Percentiles rank a stretch among this genome's conserved stretches.
phyloP scores from a whole-genome alignment of 2,329 filamentous ascomycete genomes.

The Claviceps spartinae region DNA sequence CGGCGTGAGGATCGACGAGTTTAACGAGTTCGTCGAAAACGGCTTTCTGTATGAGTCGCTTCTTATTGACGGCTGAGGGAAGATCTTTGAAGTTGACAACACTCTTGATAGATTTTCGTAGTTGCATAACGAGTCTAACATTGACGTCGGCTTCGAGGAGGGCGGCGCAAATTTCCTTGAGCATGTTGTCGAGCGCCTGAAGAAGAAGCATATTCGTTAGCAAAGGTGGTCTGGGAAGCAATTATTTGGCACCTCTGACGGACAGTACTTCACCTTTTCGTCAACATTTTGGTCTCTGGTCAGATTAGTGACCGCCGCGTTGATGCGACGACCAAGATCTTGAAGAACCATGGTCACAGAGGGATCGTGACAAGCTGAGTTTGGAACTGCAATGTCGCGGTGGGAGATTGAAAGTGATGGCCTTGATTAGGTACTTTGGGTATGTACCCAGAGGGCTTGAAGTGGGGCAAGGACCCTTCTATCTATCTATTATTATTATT shows the following conservation, averaged over 20 bases:
- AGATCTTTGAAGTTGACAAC: conserved; percentile 93
- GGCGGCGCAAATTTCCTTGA: conserved; percentile 94
- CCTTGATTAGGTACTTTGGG: too few species aligned
- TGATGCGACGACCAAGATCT: conserved; percentile 97
- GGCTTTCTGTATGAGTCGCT: conserved; percentile 91
- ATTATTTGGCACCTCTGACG: not conserved
- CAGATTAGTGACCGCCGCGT: conserved; percentile 86
- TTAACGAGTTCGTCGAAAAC: conserved; percentile 95
- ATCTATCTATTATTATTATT: too few species aligned
- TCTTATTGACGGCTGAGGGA: conserved; percentile 88
- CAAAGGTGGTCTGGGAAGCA: not conserved
- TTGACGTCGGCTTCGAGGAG: conserved; percentile 97
- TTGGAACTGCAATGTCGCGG: not conserved
- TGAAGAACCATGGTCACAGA: conserved; percentile 73
- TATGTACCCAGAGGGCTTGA: too few species aligned
- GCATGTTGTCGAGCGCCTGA: conserved; percentile 90
- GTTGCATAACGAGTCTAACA: conserved; percentile 76
- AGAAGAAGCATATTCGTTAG: not conserved
- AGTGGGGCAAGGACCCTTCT: too few species aligned
- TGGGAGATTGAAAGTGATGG: too few species aligned
- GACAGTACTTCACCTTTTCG: conserved; percentile 59
- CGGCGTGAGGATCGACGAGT: conserved; percentile 88
- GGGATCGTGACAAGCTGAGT: not conserved
- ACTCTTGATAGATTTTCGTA: conserved; percentile 84
- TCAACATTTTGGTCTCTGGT: conserved; percentile 87